A percentile compares a stretch with the other conserved stretches of the same genome.
These are phyloP conservation scores for Fusarium duplospermum DNA, from an alignment of 2,329 filamentous ascomycete species.

Conservation along the genomic window DNA sequence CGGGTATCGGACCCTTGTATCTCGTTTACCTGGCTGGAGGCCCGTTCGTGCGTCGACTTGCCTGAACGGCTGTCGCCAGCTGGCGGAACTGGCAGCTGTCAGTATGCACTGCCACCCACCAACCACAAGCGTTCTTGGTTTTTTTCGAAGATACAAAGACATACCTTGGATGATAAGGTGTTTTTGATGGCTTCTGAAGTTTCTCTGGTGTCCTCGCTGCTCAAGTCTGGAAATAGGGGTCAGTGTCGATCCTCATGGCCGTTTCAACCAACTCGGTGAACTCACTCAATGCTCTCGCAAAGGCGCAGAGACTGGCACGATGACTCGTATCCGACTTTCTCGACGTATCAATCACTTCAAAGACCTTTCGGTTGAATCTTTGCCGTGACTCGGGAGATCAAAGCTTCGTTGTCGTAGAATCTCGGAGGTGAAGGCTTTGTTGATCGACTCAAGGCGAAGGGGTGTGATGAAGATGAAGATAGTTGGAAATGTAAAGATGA, in stretches of 20 bases:
- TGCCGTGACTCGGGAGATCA: not conserved
- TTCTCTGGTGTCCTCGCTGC: not conserved
- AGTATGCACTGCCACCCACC: not conserved
- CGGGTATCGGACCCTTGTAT: not conserved
- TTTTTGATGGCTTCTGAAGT: not conserved
- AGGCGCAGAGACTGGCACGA: not conserved
- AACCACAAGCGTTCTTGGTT: not conserved
- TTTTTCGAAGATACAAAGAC: not conserved
- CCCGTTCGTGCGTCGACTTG: not conserved
- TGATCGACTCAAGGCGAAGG: not conserved
- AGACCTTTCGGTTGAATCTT: not conserved
- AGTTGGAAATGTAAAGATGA: not conserved
- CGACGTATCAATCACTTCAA: too few relatives aligned
- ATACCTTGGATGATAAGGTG: not conserved
- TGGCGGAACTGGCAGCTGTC: slow-evolving; percentile 20
- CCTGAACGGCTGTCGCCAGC: slow-evolving; percentile 21
- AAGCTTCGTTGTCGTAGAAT: not conserved
- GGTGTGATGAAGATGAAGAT: not conserved
- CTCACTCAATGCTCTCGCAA: not conserved
- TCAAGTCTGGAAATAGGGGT: not conserved
- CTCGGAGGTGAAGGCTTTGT: not conserved
- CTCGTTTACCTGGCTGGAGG: not conserved
- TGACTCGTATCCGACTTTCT: not conserved
- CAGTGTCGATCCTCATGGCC: not conserved
- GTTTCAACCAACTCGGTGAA: not conserved